Conservation (phyloP, 192 early-diverging fungal species). For the Allomyces macrogynus region DNA sequence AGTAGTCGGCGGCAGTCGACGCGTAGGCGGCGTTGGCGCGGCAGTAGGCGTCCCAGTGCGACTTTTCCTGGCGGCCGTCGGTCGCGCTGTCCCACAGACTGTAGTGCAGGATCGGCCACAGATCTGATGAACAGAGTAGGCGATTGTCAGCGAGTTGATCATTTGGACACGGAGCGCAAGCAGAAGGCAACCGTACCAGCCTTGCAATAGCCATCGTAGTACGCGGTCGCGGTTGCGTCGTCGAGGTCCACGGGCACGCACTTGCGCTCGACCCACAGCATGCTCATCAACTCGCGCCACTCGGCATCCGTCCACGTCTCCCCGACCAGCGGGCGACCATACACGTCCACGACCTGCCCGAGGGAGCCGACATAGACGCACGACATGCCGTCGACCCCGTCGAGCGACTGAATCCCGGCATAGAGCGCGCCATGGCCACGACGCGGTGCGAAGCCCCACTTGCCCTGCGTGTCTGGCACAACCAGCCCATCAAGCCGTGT, state of each 20-base stretch:
- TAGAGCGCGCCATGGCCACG: background rate
- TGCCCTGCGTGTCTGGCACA: background rate
- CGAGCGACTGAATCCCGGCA: background rate
- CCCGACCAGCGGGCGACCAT: constrained; percentile 32
- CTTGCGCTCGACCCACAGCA: constrained; percentile 28
- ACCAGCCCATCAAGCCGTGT: no score
- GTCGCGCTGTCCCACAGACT: background rate
- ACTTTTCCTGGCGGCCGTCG: background rate
- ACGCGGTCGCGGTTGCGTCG: constrained; percentile 42
- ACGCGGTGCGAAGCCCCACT: background rate
- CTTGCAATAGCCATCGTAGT: constrained; percentile 98
- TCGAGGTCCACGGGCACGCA: constrained; percentile 63
- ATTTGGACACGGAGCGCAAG: no score
- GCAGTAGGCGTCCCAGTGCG: background rate
- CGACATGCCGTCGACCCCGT: background rate
- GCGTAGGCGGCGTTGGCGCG: background rate
- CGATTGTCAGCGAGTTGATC: no score
- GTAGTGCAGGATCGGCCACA: background rate
- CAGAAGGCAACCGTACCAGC: constrained; percentile 5
- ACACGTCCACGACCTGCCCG: constrained; percentile 33
- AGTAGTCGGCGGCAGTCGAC: background rate
- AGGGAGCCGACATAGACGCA: constrained; percentile 58
- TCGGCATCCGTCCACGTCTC: constrained; percentile 26
- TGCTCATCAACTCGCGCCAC: constrained; percentile 25
- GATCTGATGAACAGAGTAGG: no score